These are phyloP conservation scores for Atalantia buxifolia DNA, from an alignment of 345 rosid species.

Conservation along the genomic window DNA sequence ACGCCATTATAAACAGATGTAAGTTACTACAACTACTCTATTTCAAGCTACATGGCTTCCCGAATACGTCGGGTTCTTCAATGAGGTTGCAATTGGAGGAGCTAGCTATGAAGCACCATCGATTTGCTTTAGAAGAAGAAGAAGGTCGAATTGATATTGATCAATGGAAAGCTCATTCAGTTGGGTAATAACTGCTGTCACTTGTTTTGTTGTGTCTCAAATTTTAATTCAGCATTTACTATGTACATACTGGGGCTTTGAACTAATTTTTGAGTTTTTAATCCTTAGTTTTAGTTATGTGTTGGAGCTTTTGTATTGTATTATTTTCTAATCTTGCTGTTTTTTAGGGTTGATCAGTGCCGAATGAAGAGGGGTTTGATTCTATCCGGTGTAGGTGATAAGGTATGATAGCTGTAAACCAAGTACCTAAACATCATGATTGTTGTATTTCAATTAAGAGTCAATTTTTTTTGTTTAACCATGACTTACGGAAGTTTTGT, in stretches of 20 bases:
- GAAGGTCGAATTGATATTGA: conserved; percentile 49
- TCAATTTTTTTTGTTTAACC: not conserved
- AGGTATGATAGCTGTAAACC: conserved; percentile 41
- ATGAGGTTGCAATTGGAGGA: conserved; percentile 41
- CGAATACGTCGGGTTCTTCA: conserved; percentile 23
- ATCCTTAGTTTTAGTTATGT: not conserved
- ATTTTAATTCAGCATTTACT: not conserved
- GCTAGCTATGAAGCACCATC: conserved; percentile 66
- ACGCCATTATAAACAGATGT: conserved; percentile 42
- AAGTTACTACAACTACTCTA: conserved; percentile 52
- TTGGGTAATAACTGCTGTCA: conserved; percentile 31
- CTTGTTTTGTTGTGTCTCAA: no score
- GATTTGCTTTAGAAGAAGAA: conserved; percentile 34
- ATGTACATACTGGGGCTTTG: not conserved
- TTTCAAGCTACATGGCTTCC: conserved; percentile 32
- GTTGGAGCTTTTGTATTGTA: not conserved
- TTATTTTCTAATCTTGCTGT: conserved; percentile 21
- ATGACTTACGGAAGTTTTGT: not conserved
- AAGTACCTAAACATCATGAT: not conserved
- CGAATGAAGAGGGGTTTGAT: conserved; percentile 78
- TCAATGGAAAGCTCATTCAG: conserved; percentile 81
- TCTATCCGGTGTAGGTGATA: conserved; percentile 93
- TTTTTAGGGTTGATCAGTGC: conserved; percentile 69
- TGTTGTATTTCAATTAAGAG: not conserved
- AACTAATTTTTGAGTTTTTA: not conserved